Percentiles rank a stretch among this genome's conserved stretches.
Evolutionary conservation across 106 monocot species (phyloP).

Genomic region (Phalaenopsis equestris): DNA sequence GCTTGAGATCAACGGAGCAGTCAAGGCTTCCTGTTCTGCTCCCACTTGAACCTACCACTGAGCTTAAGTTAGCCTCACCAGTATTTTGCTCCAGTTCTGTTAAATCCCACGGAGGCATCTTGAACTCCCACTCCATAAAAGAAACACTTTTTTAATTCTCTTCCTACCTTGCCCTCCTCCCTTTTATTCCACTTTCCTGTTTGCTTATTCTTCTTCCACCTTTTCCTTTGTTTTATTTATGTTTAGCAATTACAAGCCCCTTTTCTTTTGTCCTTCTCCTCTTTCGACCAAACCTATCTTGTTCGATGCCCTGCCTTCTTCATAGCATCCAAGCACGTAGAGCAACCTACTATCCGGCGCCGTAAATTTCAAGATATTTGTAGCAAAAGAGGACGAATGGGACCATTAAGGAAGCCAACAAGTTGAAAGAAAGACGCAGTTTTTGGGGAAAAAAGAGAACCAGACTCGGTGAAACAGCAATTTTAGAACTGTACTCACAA

Average conservation of each 20-base stretch:
- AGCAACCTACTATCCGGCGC: background rate
- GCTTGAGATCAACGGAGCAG: slow-evolving; percentile 43
- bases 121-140: slow-evolving; percentile 64
- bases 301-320: background rate
- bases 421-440: background rate
- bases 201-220: slow-evolving; percentile 4
- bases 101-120: slow-evolving; percentile 59
- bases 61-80: slow-evolving; percentile 23
- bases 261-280: background rate
- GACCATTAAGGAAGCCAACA: background rate
- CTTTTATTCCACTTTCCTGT: background rate
- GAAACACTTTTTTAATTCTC: slow-evolving; percentile 4
- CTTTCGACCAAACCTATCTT: background rate
- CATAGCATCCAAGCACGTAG: background rate
- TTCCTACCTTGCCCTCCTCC: background rate
- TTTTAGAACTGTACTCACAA: background rate
- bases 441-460: no score
- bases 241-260: background rate
- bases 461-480: background rate
- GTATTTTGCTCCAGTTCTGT: slow-evolving; percentile 35
- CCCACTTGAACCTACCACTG: slow-evolving; percentile 8
- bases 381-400: background rate
- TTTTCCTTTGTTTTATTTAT: background rate
- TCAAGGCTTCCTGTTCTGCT: slow-evolving; percentile 9
- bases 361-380: background rate